phyloP scores from a whole-genome alignment of 2,329 filamentous ascomycete genomes.

The Karstenula rhodostoma region DNA sequence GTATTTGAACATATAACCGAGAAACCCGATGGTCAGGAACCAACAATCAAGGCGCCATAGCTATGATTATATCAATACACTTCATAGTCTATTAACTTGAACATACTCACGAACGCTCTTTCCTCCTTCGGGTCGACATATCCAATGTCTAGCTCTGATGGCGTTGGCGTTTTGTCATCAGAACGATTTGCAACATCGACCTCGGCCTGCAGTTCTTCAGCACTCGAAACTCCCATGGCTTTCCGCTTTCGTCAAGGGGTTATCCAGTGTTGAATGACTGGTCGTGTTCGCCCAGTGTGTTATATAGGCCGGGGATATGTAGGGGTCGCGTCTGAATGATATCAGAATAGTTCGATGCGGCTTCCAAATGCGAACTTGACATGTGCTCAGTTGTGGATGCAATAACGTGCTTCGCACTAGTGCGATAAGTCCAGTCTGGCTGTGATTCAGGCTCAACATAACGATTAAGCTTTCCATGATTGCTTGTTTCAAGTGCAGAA shows the following conservation, averaged over 20 bases:
- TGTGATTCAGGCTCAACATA: not conserved
- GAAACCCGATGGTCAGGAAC: slow-evolving; percentile 21
- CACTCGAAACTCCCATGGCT: not conserved
- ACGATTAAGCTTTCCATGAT: not conserved
- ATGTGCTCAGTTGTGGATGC: not conserved
- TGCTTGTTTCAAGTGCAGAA: not conserved
- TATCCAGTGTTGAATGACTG: not conserved
- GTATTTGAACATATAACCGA: slow-evolving; percentile 26
- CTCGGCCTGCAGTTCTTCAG: not conserved
- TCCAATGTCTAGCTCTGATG: not conserved
- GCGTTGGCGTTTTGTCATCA: not conserved
- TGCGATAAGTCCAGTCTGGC: not conserved
- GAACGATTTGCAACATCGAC: not conserved
- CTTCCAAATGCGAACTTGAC: not conserved
- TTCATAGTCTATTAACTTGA: not conserved
- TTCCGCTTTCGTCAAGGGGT: not conserved
- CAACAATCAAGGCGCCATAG: slow-evolving; percentile 19
- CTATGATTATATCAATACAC: slow-evolving; percentile 4
- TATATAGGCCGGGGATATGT: not conserved
- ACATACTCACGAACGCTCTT: slow-evolving; percentile 9
- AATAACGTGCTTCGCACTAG: not conserved
- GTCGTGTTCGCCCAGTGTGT: not conserved
- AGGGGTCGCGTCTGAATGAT: not conserved
- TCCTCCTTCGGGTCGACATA: slow-evolving; percentile 8
- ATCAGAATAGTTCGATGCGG: not conserved